Evolutionary conservation across 2,329 filamentous ascomycete species (phyloP).

Genomic region (Hysterium pulicare): DNA sequence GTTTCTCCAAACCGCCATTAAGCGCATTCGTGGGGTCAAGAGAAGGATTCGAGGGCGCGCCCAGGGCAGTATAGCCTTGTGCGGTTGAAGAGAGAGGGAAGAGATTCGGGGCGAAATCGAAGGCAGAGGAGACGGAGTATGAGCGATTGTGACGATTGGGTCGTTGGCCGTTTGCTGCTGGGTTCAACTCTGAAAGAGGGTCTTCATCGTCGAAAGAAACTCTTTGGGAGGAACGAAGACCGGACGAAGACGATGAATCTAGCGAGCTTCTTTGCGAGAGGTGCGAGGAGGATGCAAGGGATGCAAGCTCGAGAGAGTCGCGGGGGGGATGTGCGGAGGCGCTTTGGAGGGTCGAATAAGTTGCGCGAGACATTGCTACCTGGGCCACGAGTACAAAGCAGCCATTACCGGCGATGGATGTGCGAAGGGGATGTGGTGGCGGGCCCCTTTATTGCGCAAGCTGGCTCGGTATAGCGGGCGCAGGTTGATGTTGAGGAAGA

Average conservation of each 20-base stretch:
- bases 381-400: constrained; percentile 9
- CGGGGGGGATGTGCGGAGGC: constrained; percentile 50
- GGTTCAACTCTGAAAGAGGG: constrained; percentile 60
- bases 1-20: constrained; percentile 81
- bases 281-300: constrained; percentile 79
- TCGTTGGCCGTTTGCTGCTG: constrained; percentile 46
- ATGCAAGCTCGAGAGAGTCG: constrained; percentile 95
- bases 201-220: constrained; percentile 87
- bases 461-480: too few relatives aligned
- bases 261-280: constrained; percentile 64
- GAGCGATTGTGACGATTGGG: constrained; percentile 58
- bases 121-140: constrained; percentile 88
- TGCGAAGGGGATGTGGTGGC: not conserved
- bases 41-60: constrained; percentile 62
- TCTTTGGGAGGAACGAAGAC: constrained; percentile 85
- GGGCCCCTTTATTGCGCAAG: not conserved
- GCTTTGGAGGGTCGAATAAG: constrained; percentile 31
- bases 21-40: constrained; percentile 56
- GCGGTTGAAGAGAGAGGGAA: constrained; percentile 86
- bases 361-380: constrained; percentile 33
- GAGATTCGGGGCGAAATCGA: constrained; percentile 90
- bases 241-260: constrained; percentile 68
- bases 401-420: constrained; percentile 19
- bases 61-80: constrained; percentile 77
- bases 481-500: too few relatives aligned